Evolutionary conservation across 495 filamentous ascomycete genomes (phyloP), one percentile per base, ranked within the genome.

Genomic region (Trypethelium eluteriae): DNA sequence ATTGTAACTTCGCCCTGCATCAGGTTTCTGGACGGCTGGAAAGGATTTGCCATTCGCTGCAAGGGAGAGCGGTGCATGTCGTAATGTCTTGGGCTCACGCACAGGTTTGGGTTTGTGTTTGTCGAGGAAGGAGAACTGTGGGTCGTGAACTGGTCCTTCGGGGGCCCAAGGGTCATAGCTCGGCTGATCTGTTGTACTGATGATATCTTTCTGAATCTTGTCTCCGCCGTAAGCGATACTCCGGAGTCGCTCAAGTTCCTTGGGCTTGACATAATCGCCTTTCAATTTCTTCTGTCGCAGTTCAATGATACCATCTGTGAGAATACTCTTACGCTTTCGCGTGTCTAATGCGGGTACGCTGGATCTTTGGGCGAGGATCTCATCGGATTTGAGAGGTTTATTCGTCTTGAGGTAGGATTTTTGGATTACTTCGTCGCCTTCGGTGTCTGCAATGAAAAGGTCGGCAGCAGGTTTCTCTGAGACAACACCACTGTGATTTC

Each of bases 1-100:
- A 71, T 98, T 98, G 76, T 98, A 98, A 74, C 90, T 95, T 73
- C 85, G 88, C 50, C 90, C 92, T 2, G 86, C 90, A 18, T 84
- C 84, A 2, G 94, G 94, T 66, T 83, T 87, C 66, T 82, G 80
- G 5, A 98, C 88, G n/a, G 91, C 85, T 2, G 91, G 89, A 16
- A 96, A 78, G 0, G 81, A 72, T 69, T 91, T 93, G 7, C 91
- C 91, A 72, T 83, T 89, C 41, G 86, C 88, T 36, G 90, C 80
- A 16, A 97, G 82, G 4, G 93, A 90, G 50, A 95, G 81, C 2
- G 95, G 90, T 10, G 88, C 83, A 36, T 88, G 81, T 50, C 86
- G 85, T 57, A 98, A 69, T 1, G 94, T 94, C 57, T 79, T 80
- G 2, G 94, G 95, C 10, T 88, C 88, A 68, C 85, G 87, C 68